phyloP scores from a whole-genome alignment of 441 rosid genomes.

The Theobroma grandiflorum region DNA sequence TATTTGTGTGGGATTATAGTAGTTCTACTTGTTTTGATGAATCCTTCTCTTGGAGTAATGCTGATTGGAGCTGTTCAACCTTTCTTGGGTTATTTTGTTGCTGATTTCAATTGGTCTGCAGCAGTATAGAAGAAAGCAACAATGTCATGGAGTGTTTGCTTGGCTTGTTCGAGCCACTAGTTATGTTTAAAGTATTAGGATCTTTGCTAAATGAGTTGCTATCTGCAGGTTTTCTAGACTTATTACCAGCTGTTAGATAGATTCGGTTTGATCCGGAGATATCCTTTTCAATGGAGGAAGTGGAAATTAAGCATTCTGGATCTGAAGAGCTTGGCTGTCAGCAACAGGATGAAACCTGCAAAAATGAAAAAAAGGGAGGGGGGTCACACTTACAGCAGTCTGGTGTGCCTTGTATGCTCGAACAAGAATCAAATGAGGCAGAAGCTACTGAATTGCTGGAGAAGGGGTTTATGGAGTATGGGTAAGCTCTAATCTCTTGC shows the following conservation, averaged over 20 bases:
- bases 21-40: slow-evolving; percentile 61
- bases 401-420: slow-evolving; percentile 20
- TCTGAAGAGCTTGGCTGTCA: slow-evolving; percentile 33
- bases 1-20: slow-evolving; percentile 41
- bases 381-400: slow-evolving; percentile 19
- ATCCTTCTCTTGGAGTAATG: slow-evolving; percentile 68
- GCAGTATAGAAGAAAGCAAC: slow-evolving; percentile 76
- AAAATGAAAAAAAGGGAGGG: slow-evolving; percentile 26
- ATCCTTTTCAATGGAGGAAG: slow-evolving; percentile 47
- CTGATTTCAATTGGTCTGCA: slow-evolving; percentile 66
- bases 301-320: slow-evolving; percentile 32
- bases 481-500: slow-evolving; percentile 48
- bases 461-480: slow-evolving; percentile 70
- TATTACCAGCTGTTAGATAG: slow-evolving; percentile 44
- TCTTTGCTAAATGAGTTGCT: slow-evolving; percentile 50
- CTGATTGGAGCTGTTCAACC: slow-evolving; percentile 72
- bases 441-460: slow-evolving; percentile 36
- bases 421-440: slow-evolving; percentile 20
- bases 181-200: slow-evolving; percentile 38
- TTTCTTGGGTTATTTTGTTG: slow-evolving; percentile 65
- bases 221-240: slow-evolving; percentile 67
- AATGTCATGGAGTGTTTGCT: slow-evolving; percentile 65
- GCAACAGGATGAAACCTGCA: slow-evolving; percentile 29
- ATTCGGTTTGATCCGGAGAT: slow-evolving; percentile 36
- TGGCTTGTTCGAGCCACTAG: slow-evolving; percentile 66